Percentiles rank a stretch among this genome's conserved stretches.
Conservation (phyloP, 2,329 filamentous ascomycete species). For the Metarhizium anisopliae region DNA sequence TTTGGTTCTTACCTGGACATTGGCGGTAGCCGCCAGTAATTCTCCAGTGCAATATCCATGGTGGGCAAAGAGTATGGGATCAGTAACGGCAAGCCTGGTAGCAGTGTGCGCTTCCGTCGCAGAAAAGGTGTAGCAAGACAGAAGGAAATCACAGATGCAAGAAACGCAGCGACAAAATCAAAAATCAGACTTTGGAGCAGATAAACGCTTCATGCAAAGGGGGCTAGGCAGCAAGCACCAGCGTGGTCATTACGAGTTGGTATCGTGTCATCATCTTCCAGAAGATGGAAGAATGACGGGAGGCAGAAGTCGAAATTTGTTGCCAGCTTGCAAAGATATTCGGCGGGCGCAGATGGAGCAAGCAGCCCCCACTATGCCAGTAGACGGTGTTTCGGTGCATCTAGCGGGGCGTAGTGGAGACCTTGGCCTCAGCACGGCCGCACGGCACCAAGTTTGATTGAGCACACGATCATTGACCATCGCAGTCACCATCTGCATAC, state of each 20-base stretch:
- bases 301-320: constrained; percentile 6
- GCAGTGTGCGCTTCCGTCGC: not conserved
- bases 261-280: constrained; percentile 26
- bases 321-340: constrained; percentile 2
- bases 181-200: not conserved
- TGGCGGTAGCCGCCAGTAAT: constrained; percentile 31
- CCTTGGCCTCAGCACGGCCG: not conserved
- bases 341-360: not conserved
- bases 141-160: constrained; percentile 10
- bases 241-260: constrained; percentile 22
- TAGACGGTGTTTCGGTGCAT: constrained; percentile 6
- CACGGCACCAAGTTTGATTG: not conserved
- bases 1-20: constrained; percentile 30
- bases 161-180: not conserved
- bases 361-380: constrained; percentile 10
- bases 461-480: no score
- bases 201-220: constrained; percentile 16
- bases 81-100: constrained; percentile 6
- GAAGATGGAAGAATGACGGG: constrained; percentile 8
- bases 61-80: constrained; percentile 20
- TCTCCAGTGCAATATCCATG: constrained; percentile 23
- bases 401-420: constrained; percentile 10
- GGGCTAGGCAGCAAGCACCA: constrained; percentile 8
- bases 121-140: not conserved
- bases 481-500: no score